Conservation (phyloP, 345 rosid genomes). For the Pistacia atlantica region DNA sequence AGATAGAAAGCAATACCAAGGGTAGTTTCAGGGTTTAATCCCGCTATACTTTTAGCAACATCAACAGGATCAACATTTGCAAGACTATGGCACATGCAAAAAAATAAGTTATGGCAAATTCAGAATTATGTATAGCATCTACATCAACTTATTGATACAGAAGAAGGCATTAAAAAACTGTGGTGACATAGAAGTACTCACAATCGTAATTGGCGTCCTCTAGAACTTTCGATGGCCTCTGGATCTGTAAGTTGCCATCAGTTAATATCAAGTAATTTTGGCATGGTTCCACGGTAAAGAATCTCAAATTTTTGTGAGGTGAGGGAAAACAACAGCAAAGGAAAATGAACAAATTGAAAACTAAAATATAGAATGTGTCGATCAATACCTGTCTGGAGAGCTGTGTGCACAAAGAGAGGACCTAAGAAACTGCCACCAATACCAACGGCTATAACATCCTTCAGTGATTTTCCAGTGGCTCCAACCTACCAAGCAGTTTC, state of each 20-base stretch:
- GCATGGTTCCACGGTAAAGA: slow-evolving; percentile 12
- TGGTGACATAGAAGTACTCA: slow-evolving; percentile 38
- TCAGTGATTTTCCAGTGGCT: slow-evolving; percentile 85
- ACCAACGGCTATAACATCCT: slow-evolving; percentile 85
- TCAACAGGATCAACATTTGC: slow-evolving; percentile 99
- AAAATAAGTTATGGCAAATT: slow-evolving; percentile 22
- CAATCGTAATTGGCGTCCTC: slow-evolving; percentile 90
- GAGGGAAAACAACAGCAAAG: slow-evolving; percentile 5
- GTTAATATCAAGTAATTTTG: slow-evolving; percentile 14
- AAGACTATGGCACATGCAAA: slow-evolving; percentile 55
- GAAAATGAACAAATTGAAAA: background rate
- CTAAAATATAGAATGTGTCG: background rate
- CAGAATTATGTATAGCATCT: background rate
- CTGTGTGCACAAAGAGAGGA: slow-evolving; percentile 92
- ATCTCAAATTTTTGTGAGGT: slow-evolving; percentile 18
- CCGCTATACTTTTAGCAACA: slow-evolving; percentile 75
- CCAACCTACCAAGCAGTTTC: slow-evolving; percentile 65
- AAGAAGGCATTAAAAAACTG: background rate
- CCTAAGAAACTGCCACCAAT: slow-evolving; percentile 99
- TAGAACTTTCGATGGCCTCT: slow-evolving; percentile 67
- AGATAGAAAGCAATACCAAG: slow-evolving; percentile 51
- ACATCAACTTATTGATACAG: slow-evolving; percentile 4
- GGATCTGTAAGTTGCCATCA: slow-evolving; percentile 60
- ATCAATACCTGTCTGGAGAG: slow-evolving; percentile 84
- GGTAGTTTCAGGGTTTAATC: slow-evolving; percentile 91